These are phyloP conservation scores for Coccinonectria pachysandricola DNA, from an alignment of 2,329 filamentous ascomycete species.

Conservation along the genomic window DNA sequence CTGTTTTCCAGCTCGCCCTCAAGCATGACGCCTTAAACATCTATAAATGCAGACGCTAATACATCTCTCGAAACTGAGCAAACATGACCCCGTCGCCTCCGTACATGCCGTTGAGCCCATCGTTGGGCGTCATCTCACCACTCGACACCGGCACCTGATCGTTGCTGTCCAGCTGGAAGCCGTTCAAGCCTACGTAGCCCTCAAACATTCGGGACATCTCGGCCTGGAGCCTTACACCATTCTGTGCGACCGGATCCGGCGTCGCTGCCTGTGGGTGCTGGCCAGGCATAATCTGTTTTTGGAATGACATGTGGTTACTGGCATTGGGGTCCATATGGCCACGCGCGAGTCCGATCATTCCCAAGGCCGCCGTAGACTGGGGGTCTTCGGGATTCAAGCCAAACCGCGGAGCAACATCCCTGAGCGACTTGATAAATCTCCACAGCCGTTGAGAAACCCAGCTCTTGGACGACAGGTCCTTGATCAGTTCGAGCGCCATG, in stretches of 20 bases:
- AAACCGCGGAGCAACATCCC: conserved; percentile 60
- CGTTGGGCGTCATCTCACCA: conserved; percentile 14
- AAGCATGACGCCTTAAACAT: background rate
- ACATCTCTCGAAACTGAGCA: conserved; percentile 28
- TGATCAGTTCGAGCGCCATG: conserved; percentile 64
- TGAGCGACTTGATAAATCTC: conserved; percentile 60
- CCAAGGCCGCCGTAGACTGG: conserved; percentile 41
- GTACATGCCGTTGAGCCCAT: conserved; percentile 14
- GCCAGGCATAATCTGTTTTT: conserved; percentile 18
- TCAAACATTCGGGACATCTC: conserved; percentile 42
- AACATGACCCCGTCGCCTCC: conserved; percentile 24
- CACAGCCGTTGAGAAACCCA: conserved; percentile 65
- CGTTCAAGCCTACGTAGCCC: conserved; percentile 26
- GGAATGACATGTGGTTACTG: conserved; percentile 17
- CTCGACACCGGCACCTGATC: conserved; percentile 16
- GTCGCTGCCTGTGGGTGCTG: conserved; percentile 13
- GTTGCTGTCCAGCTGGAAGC: conserved; percentile 21
- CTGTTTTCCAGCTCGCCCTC: too few species aligned
- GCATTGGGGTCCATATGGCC: conserved; percentile 22
- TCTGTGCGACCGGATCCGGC: conserved; percentile 23
- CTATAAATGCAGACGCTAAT: conserved; percentile 13
- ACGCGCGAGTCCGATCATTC: conserved; percentile 44
- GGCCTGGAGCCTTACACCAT: conserved; percentile 39
- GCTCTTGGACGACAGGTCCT: conserved; percentile 59
- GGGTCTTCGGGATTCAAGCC: conserved; percentile 42